Conservation (phyloP, 768 basidiomycete genomes). For the Tulasnella sp. region DNA sequence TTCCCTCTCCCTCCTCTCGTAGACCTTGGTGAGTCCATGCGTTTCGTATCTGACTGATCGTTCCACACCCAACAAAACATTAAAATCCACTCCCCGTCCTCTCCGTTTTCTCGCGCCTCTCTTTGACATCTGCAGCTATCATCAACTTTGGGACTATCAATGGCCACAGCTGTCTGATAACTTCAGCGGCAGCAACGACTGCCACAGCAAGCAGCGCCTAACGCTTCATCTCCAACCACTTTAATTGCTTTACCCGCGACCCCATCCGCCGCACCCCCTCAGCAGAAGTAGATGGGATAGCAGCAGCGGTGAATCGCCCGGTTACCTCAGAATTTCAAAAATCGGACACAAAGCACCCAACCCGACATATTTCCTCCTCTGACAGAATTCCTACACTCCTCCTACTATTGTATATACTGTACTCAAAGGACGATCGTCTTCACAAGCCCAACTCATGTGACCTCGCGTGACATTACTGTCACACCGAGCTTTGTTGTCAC, state of each 20-base stretch:
- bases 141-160: background rate
- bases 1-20: background rate
- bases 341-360: no score
- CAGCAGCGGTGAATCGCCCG: background rate
- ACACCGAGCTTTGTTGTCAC: no score
- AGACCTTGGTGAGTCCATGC: background rate
- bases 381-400: no score
- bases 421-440: no score
- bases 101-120: no score
- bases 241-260: slow-evolving; percentile 24
- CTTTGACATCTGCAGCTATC: background rate
- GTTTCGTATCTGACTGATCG: no score
- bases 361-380: background rate
- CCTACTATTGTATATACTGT: no score
- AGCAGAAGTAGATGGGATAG: background rate
- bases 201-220: background rate
- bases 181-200: background rate
- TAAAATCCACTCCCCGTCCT: background rate
- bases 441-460: no score
- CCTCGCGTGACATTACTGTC: no score
- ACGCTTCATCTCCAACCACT: no score
- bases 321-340: no score
- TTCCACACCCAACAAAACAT: no score
- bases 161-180: background rate
- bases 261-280: slow-evolving; percentile 19